A percentile compares a stretch with the other conserved stretches of the same genome.
These are phyloP conservation scores for Hanseniaspora vineae DNA, from an alignment of 805 yeast species.

Conservation along the genomic window DNA sequence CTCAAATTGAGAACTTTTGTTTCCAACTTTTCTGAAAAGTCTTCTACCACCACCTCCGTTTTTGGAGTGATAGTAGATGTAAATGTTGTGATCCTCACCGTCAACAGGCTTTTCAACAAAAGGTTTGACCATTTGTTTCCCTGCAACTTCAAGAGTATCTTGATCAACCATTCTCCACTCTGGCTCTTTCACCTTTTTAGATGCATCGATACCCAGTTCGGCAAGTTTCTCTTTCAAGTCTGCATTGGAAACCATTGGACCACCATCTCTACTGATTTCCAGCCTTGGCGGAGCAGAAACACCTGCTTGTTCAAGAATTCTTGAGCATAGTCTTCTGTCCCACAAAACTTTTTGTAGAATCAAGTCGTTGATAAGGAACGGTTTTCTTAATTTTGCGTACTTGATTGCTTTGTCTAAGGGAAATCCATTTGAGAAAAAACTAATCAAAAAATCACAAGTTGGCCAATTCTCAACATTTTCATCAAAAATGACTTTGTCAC, in stretches of 20 bases:
- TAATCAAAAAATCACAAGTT: constrained; percentile 87
- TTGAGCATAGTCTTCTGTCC: constrained; percentile 87
- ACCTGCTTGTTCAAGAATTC: constrained; percentile 61
- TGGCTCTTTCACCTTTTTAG: constrained; percentile 44
- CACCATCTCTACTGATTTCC: constrained; percentile 92
- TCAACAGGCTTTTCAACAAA: constrained; percentile 98
- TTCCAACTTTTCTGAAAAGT: constrained; percentile 89
- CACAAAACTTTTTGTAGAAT: constrained; percentile 88
- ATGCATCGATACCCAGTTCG: constrained; percentile 41
- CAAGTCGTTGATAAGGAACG: constrained; percentile 79
- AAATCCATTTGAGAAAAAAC: constrained; percentile 91
- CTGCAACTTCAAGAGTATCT: constrained; percentile 68
- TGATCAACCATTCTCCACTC: constrained; percentile 80
- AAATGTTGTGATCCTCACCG: constrained; percentile 96
- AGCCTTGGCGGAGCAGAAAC: constrained; percentile 85
- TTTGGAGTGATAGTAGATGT: constrained; percentile 74
- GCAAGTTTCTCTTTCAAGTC: constrained; percentile 48
- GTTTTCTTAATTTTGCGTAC: constrained; percentile 80
- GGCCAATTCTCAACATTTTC: constrained; percentile 97
- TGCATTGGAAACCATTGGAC: constrained; percentile 63
- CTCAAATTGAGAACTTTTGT: constrained; percentile 93
- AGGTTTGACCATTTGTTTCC: constrained; percentile 65
- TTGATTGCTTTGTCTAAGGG: constrained; percentile 92
- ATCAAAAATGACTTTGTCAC: constrained; percentile 91
- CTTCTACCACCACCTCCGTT: constrained; percentile 98